Evolutionary conservation across 2,329 filamentous ascomycete species (phyloP).

Genomic region (Aspergillus caelatus): DNA sequence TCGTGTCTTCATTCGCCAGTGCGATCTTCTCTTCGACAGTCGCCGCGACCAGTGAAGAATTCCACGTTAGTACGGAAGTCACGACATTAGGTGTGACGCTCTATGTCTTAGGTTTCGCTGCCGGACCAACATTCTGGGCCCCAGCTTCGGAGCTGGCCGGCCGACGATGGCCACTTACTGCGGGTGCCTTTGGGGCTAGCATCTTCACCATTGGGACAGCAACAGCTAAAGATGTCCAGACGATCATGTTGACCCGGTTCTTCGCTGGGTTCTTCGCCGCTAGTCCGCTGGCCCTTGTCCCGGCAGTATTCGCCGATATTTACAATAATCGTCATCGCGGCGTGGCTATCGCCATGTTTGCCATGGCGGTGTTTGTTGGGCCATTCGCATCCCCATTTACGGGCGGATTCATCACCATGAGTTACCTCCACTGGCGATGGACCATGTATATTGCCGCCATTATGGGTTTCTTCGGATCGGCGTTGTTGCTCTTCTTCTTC

Average conservation of each 20-base stretch:
- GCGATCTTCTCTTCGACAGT: conserved; percentile 72
- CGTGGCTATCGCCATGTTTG: conserved; percentile 51
- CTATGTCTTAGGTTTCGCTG: conserved; percentile 55
- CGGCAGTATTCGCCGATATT: conserved; percentile 51
- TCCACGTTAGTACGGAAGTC: conserved; percentile 48
- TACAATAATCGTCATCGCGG: conserved; percentile 50
- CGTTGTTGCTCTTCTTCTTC: conserved; percentile 44
- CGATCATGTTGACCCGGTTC: conserved; percentile 49
- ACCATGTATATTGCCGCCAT: conserved; percentile 55
- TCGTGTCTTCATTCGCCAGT: conserved; percentile 53
- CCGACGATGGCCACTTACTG: conserved; percentile 54
- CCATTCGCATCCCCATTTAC: conserved; percentile 54
- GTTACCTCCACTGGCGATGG: conserved; percentile 54
- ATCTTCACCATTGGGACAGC: conserved; percentile 52
- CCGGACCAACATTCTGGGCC: conserved; percentile 66
- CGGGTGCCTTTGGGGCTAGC: conserved; percentile 44
- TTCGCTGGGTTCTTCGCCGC: conserved; percentile 51
- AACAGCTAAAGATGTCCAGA: conserved; percentile 43
- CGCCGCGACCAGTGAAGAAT: conserved; percentile 51
- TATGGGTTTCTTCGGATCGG: conserved; percentile 54
- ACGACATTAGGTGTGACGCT: conserved; percentile 50
- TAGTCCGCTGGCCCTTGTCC: conserved; percentile 47
- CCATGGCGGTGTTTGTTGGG: conserved; percentile 53
- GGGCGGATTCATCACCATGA: conserved; percentile 55
- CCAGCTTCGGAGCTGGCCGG: conserved; percentile 64